Evolutionary conservation across 257 asterid species (phyloP).

Genomic region (Petunia secreta): DNA sequence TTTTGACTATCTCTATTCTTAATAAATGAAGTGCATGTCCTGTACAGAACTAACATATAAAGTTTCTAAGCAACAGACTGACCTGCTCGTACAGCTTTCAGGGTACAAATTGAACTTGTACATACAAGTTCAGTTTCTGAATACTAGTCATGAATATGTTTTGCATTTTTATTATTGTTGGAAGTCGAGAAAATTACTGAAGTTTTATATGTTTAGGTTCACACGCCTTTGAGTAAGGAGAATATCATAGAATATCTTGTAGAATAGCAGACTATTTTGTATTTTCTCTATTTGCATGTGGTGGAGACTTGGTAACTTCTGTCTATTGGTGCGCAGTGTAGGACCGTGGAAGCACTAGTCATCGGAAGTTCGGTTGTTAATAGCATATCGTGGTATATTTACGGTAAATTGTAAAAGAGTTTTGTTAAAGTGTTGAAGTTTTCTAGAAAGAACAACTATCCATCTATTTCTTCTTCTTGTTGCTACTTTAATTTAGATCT

Average conservation of each 20-base stretch:
- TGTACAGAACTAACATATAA: constrained; percentile 1
- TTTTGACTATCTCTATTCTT: neutral
- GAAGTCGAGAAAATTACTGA: neutral
- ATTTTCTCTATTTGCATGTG: neutral
- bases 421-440: neutral
- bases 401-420: neutral
- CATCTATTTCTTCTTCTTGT: neutral
- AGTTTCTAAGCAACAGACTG: neutral
- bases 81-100: neutral
- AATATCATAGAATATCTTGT: neutral
- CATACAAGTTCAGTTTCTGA: neutral
- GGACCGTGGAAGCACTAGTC: neutral
- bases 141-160: constrained; percentile 1
- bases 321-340: neutral
- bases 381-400: neutral
- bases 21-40: neutral
- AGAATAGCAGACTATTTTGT: constrained; percentile 18
- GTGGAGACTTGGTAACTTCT: neutral
- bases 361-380: neutral
- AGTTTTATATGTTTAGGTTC: neutral
- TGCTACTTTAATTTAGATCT: neutral
- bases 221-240: neutral
- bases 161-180: constrained; percentile 8
- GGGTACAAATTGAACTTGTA: constrained; percentile 16
- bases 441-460: neutral